Conservation (phyloP, 2,329 filamentous ascomycete genomes). For the Cladophialophora bantiana region DNA sequence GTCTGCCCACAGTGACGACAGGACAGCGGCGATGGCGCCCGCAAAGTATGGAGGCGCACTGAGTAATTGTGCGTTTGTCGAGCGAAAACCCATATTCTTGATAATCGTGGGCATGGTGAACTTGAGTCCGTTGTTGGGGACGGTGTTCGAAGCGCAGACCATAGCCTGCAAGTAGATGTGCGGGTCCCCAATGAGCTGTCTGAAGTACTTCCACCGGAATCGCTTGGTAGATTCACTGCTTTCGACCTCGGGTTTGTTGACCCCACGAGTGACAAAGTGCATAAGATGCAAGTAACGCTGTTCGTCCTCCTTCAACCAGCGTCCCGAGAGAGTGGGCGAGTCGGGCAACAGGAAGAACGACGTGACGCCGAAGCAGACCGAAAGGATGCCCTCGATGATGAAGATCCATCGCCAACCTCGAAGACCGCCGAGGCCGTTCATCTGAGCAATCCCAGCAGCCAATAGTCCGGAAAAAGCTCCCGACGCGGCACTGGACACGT, state of each 20-base stretch:
- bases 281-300: neutral
- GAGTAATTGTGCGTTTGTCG: slow-evolving; percentile 72
- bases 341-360: slow-evolving; percentile 56
- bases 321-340: slow-evolving; percentile 47
- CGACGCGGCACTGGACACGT: slow-evolving; percentile 55
- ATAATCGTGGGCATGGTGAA: slow-evolving; percentile 80
- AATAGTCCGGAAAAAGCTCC: slow-evolving; percentile 61
- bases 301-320: neutral
- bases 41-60: slow-evolving; percentile 75
- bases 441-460: slow-evolving; percentile 58
- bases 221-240: neutral
- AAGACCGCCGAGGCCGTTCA: slow-evolving; percentile 57
- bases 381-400: slow-evolving; percentile 61
- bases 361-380: slow-evolving; percentile 50
- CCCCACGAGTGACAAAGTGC: too few relatives aligned
- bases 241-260: too few relatives aligned
- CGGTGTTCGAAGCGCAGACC: slow-evolving; percentile 17
- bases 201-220: slow-evolving; percentile 36
- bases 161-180: neutral
- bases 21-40: slow-evolving; percentile 45
- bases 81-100: slow-evolving; percentile 61
- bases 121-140: slow-evolving; percentile 15
- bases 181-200: slow-evolving; percentile 48
- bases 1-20: slow-evolving; percentile 44
- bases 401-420: slow-evolving; percentile 60